Conservation (phyloP, 805 yeast species). For the Starmerella powellii region DNA sequence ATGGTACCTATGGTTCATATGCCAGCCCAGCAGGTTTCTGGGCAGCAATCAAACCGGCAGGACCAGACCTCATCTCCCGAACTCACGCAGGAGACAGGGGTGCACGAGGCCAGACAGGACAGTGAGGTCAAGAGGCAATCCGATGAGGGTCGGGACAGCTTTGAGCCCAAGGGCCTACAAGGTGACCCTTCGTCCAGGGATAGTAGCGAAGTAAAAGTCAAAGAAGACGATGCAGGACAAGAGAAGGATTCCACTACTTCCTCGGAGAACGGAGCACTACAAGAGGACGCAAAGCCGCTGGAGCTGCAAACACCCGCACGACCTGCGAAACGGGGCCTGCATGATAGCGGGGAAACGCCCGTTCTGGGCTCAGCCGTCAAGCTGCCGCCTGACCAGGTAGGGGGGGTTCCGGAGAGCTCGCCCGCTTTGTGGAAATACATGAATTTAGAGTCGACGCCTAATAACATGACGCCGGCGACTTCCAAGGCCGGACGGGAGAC, state of each 20-base stretch:
- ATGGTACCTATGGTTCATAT: conserved; percentile 11
- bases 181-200: no score
- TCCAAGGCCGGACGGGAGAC: not conserved
- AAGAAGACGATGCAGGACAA: no score
- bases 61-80: not conserved
- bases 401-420: conserved; percentile 46
- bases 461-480: conserved; percentile 7
- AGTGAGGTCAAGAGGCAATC: not conserved
- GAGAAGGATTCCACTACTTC: no score
- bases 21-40: conserved; percentile 1
- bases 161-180: not conserved
- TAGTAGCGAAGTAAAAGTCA: no score
- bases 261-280: no score
- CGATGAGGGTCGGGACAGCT: not conserved
- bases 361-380: conserved; percentile 13
- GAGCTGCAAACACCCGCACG: conserved; percentile 14
- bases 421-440: conserved; percentile 90
- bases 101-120: not conserved
- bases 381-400: conserved; percentile 30
- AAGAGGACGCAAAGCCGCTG: not conserved
- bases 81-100: no score
- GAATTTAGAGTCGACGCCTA: conserved; percentile 49
- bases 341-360: conserved; percentile 3
- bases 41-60: not conserved
- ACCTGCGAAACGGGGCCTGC: not conserved